Evolutionary conservation across 352 stramenopile species (phyloP).

Genomic region (Globisporangium uncinulatum): DNA sequence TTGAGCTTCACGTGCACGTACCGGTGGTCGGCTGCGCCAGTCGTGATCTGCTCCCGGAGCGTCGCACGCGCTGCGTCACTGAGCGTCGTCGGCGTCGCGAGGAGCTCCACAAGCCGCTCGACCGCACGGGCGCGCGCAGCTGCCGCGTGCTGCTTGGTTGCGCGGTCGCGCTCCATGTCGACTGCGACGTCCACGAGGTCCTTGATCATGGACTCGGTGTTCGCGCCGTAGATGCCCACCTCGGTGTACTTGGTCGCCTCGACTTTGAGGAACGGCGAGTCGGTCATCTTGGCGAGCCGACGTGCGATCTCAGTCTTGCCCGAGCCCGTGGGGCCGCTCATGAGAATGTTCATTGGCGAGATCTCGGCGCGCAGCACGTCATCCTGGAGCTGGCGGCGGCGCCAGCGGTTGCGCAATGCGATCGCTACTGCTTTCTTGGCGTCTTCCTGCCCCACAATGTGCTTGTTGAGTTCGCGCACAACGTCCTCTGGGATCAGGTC

Average conservation of each 20-base stretch:
- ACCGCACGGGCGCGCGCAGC: conserved; percentile 88
- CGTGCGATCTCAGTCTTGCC: conserved; percentile 98
- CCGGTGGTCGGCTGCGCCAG: conserved; percentile 40
- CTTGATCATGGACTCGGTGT: conserved; percentile 98
- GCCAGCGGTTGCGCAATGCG: conserved; percentile 97
- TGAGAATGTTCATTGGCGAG: conserved; percentile 99
- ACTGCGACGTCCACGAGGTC: conserved; percentile 96
- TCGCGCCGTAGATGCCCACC: conserved; percentile 97
- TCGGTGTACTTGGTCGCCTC: conserved; percentile 99
- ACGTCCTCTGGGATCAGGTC: conserved; percentile 89
- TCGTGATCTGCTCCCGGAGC: conserved; percentile 56
- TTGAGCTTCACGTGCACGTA: conserved; percentile 57
- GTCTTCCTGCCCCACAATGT: conserved; percentile 96
- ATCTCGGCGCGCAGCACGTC: conserved; percentile 83
- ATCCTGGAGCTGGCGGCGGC: conserved; percentile 90
- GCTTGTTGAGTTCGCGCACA: conserved; percentile 91
- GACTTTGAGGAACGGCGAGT: conserved; percentile 97
- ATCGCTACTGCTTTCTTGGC: conserved; percentile 98
- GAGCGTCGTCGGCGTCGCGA: conserved; percentile 30
- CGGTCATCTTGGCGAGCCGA: conserved; percentile 95
- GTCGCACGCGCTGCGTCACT: conserved; percentile 38
- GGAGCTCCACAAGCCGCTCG: conserved; percentile 82
- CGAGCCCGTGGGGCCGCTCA: conserved; percentile 98
- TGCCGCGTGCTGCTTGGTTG: conserved; percentile 80
- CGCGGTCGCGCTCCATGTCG: conserved; percentile 77